These are phyloP conservation scores for Iberis pinnata DNA, from an alignment of 345 rosid species.

Conservation along the genomic window DNA sequence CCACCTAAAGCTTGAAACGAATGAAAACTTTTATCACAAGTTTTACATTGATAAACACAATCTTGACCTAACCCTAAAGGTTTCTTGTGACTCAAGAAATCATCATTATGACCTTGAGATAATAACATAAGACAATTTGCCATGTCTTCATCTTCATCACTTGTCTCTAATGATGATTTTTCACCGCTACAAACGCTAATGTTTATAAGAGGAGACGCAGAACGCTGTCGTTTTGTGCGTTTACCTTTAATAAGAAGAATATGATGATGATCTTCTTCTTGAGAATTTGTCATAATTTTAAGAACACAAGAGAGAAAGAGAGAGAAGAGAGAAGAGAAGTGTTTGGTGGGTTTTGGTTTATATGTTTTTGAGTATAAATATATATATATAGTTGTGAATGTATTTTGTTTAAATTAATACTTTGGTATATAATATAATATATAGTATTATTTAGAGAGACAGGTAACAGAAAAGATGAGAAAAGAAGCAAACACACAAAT, in stretches of 20 bases:
- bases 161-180: constrained; percentile 20
- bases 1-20: constrained; percentile 97
- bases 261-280: constrained; percentile 6
- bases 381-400: neutral
- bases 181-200: constrained; percentile 26
- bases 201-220: constrained; percentile 39
- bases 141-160: constrained; percentile 82
- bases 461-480: too few species aligned
- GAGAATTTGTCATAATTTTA: constrained; percentile 13
- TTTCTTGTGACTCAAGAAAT: constrained; percentile 17
- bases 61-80: constrained; percentile 28
- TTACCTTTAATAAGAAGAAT: constrained; percentile 48
- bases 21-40: constrained; percentile 68
- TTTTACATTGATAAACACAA: constrained; percentile 61
- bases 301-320: constrained; percentile 9
- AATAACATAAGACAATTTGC: constrained; percentile 88
- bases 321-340: constrained; percentile 20
- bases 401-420: constrained; percentile 31
- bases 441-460: too few species aligned
- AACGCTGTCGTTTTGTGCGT: constrained; percentile 65
- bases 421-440: too few species aligned
- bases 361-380: constrained; percentile 17
- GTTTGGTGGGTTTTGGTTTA: constrained; percentile 29
- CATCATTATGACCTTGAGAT: constrained; percentile 49
- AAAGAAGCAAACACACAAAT: constrained; percentile 34